These are phyloP conservation scores for Penicillium sp. DNA, from an alignment of 2,329 filamentous ascomycete genomes.

Conservation along the genomic window DNA sequence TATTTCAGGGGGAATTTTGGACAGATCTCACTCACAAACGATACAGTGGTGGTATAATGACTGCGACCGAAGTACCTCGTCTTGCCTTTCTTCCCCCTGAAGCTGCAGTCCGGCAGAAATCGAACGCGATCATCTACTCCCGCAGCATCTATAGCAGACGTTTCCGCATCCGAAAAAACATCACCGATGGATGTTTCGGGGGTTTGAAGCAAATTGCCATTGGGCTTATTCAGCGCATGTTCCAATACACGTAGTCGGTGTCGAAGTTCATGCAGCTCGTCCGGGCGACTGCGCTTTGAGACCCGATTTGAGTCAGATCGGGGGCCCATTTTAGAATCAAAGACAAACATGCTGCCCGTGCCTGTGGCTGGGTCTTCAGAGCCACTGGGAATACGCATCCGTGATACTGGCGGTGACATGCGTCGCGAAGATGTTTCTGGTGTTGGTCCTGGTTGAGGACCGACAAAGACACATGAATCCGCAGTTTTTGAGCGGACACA, in stretches of 20 bases:
- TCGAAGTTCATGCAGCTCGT: slow-evolving; percentile 34
- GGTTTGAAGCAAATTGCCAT: slow-evolving; percentile 20
- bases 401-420: slow-evolving; percentile 18
- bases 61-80: slow-evolving; percentile 34
- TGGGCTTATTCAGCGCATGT: slow-evolving; percentile 23
- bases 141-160: slow-evolving; percentile 13
- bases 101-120: slow-evolving; percentile 28
- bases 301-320: slow-evolving; percentile 22
- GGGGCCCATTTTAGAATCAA: slow-evolving; percentile 31
- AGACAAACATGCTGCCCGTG: slow-evolving; percentile 32
- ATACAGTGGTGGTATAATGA: slow-evolving; percentile 31
- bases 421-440: slow-evolving; percentile 6
- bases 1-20: background rate
- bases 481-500: slow-evolving; percentile 52
- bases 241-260: slow-evolving; percentile 30
- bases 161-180: slow-evolving; percentile 13
- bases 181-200: slow-evolving; percentile 27
- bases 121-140: slow-evolving; percentile 29
- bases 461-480: slow-evolving; percentile 56
- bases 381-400: slow-evolving; percentile 4
- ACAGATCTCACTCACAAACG: slow-evolving; percentile 27
- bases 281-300: slow-evolving; percentile 24
- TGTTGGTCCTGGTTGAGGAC: slow-evolving; percentile 15
- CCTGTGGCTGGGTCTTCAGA: slow-evolving; percentile 2
- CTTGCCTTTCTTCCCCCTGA: slow-evolving; percentile 32